Conservation (phyloP, 179 eudicot species). For the Beta lomatogona region DNA sequence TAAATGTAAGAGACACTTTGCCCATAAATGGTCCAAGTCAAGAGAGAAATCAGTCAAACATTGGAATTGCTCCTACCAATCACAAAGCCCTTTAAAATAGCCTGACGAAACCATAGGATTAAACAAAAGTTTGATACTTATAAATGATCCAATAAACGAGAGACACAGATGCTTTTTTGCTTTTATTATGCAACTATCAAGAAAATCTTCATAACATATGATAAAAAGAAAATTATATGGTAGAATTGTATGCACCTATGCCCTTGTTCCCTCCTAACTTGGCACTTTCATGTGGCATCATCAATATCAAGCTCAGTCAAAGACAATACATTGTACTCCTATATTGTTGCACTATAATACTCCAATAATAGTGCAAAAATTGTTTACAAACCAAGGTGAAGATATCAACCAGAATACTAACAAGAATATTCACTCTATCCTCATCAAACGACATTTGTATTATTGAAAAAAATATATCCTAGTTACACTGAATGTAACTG, state of each 20-base stretch:
- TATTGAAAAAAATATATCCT: neutral
- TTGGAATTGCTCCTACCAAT: constrained; percentile 30
- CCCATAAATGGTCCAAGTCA: constrained; percentile 18
- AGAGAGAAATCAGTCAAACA: constrained; percentile 28
- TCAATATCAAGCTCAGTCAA: constrained; percentile 19
- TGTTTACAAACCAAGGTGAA: neutral
- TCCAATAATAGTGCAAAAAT: neutral
- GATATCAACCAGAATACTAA: neutral
- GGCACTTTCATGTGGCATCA: constrained; percentile 34
- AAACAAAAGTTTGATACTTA: neutral
- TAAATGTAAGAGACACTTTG: neutral
- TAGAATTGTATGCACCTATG: constrained; percentile 26
- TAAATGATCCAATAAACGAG: constrained; percentile 20
- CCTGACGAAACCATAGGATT: constrained; percentile 9
- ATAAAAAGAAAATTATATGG: neutral
- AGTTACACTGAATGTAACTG: neutral
- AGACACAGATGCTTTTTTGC: constrained; percentile 17
- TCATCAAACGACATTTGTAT: too few species aligned
- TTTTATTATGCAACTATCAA: constrained; percentile 9
- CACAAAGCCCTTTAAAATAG: constrained; percentile 3
- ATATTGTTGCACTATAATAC: neutral
- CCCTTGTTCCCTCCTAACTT: constrained; percentile 30
- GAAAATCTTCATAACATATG: constrained; percentile 15
- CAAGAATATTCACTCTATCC: neutral
- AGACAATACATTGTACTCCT: neutral